These are phyloP conservation scores for Vitis rupestris DNA, from an alignment of 164 flowering plant genomes.

Conservation along the genomic window DNA sequence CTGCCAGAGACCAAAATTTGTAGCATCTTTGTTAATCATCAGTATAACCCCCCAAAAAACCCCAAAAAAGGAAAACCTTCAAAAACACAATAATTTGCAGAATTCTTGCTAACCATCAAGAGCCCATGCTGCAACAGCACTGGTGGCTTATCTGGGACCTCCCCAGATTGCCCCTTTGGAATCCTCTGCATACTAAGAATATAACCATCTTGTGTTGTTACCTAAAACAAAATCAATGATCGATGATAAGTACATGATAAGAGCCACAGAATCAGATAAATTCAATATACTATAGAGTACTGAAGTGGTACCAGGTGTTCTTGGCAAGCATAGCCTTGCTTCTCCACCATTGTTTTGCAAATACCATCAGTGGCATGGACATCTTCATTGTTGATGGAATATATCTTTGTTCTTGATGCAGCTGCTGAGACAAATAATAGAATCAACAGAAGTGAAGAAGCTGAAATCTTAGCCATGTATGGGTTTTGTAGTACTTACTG, in stretches of 20 bases:
- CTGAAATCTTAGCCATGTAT: constrained; percentile 4
- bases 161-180: constrained; percentile 35
- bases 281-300: too few relatives aligned
- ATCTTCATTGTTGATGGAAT: background rate
- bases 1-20: constrained; percentile 29
- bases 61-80: too few relatives aligned
- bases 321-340: constrained; percentile 20
- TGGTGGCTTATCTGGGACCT: constrained; percentile 33
- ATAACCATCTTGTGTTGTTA: constrained; percentile 76
- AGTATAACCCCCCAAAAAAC: too few relatives aligned
- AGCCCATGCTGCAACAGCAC: constrained; percentile 79
- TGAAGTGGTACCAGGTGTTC: constrained; percentile 16
- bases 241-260: too few relatives aligned
- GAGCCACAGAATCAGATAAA: too few relatives aligned
- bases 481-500: background rate
- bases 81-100: too few relatives aligned
- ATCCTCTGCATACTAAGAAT: constrained; percentile 76
- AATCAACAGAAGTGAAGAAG: constrained; percentile 7
- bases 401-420: constrained; percentile 11
- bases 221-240: constrained; percentile 35
- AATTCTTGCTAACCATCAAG: constrained; percentile 43
- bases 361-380: constrained; percentile 17
- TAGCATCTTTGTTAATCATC: too few relatives aligned
- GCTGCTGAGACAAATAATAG: constrained; percentile 10
- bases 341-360: constrained; percentile 23